These are phyloP conservation scores for Elongisporangium prolatum DNA, from an alignment of 352 stramenopile species.

Conservation along the genomic window DNA sequence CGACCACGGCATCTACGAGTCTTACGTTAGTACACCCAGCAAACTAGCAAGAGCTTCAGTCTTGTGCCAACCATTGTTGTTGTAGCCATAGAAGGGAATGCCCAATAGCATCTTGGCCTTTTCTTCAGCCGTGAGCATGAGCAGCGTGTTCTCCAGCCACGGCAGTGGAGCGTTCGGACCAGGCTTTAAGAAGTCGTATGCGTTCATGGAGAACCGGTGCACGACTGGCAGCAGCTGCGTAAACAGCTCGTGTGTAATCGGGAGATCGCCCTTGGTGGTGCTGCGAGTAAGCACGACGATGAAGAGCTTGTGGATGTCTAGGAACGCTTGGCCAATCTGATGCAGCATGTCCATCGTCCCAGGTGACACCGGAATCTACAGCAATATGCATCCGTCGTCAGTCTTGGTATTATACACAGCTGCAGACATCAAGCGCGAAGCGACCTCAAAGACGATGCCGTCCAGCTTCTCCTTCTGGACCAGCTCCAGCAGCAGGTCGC, in stretches of 20 bases:
- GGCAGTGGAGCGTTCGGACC: slow-evolving; percentile 64
- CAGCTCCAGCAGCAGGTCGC: slow-evolving; percentile 39
- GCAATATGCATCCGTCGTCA: neutral
- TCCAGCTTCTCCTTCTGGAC: slow-evolving; percentile 44
- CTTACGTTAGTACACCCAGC: neutral
- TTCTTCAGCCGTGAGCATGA: slow-evolving; percentile 38
- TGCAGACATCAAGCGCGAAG: neutral
- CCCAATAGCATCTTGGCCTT: slow-evolving; percentile 62
- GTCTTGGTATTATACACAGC: neutral
- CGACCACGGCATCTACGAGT: slow-evolving; percentile 37
- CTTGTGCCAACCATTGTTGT: slow-evolving; percentile 42
- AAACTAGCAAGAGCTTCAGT: neutral
- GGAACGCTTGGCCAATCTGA: slow-evolving; percentile 46
- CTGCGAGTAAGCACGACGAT: slow-evolving; percentile 62
- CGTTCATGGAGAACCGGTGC: slow-evolving; percentile 80
- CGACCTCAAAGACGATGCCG: slow-evolving; percentile 66
- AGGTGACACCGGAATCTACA: slow-evolving; percentile 45
- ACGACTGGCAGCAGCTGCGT: slow-evolving; percentile 49
- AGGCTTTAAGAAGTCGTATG: slow-evolving; percentile 62
- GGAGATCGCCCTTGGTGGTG: slow-evolving; percentile 45
- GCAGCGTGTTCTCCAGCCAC: slow-evolving; percentile 61
- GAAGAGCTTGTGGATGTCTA: slow-evolving; percentile 42
- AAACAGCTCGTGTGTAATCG: slow-evolving; percentile 56
- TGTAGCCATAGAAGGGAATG: slow-evolving; percentile 78
- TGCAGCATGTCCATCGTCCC: slow-evolving; percentile 61